These are phyloP conservation scores for Coemansia sp. DNA, from an alignment of 192 early-diverging fungal genomes.

Conservation along the genomic window DNA sequence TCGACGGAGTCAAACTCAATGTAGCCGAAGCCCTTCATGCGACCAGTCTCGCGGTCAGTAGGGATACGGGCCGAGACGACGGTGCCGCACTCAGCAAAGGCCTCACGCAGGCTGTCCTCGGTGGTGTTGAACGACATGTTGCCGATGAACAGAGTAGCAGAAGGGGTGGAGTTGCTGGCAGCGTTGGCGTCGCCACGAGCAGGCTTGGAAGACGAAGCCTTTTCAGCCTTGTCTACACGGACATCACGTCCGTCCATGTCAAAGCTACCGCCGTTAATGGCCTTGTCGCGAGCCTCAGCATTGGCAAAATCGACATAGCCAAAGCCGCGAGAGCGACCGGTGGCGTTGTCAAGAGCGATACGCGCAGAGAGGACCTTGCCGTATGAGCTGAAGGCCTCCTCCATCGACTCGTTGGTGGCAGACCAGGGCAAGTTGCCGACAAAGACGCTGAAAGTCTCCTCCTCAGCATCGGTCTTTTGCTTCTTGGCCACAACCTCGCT, in stretches of 20 bases:
- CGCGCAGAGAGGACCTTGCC: slow-evolving; percentile 75
- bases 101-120: slow-evolving; percentile 87
- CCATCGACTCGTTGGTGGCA: slow-evolving; percentile 71
- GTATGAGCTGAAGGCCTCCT: slow-evolving; percentile 68
- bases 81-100: slow-evolving; percentile 94
- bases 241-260: slow-evolving; percentile 85
- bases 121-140: slow-evolving; percentile 89
- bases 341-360: slow-evolving; percentile 72
- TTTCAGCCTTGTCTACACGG: slow-evolving; percentile 70
- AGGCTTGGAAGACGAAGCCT: slow-evolving; percentile 13
- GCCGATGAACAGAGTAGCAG: slow-evolving; percentile 79
- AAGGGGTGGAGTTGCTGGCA: slow-evolving; percentile 6
- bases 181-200: slow-evolving; percentile 33
- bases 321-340: slow-evolving; percentile 69
- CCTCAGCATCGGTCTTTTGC: slow-evolving; percentile 53
- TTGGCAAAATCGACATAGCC: slow-evolving; percentile 86
- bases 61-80: slow-evolving; percentile 81
- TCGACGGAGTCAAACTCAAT: slow-evolving; percentile 91
- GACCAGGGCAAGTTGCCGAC: slow-evolving; percentile 91
- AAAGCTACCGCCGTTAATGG: slow-evolving; percentile 64
- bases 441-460: slow-evolving; percentile 70
- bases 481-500: slow-evolving; percentile 52
- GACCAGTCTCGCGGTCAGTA: slow-evolving; percentile 75
- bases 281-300: slow-evolving; percentile 67
- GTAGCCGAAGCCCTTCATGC: slow-evolving; percentile 95